Evolutionary conservation across 2,329 filamentous ascomycete genomes (phyloP), one percentile per base, ranked within the genome.

Genomic region (Apiospora phragmitis): DNA sequence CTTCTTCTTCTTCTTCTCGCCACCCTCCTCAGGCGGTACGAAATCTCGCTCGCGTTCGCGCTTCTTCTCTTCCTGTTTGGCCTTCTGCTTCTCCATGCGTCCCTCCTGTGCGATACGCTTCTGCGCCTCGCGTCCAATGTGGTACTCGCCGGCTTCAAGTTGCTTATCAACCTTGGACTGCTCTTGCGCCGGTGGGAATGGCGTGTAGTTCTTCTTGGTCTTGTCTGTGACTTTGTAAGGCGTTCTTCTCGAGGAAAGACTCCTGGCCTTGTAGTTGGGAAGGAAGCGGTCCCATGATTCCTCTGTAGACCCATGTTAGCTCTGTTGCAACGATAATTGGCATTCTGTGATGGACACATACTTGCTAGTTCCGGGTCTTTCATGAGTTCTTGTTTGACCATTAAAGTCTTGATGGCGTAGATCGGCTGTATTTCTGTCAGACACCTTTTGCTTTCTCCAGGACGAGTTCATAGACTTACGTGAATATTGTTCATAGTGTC

Each of bases 101-200:
- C 94, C 93, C 79, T 95, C 92, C 82, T 93, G 91, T 65, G 87
- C 90, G 69, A 91, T 92, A 72, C 95, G 88, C 78, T 97, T 94
- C 87, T 97, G 97, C 72, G 94, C 95, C 79, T 95, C 91, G 86
- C 97, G 97, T 79, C 92, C 91, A 79, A 99, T 83, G 82, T 98
- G 98, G 85, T 97, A 99, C 84, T 98, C 95, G 83, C 96, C 95
- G 77, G 90, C 95, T 86, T 99, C 96, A 85, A 99, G 97, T 88
- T 99, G 95, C 82, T 94, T 84, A 83, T 99, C 96, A 77, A 99
- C 89, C 90, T 98, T 99, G 90, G 95, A 98, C 93, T 97, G 97
- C 87, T 99, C 95, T 75, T 95, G 94, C 59, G 94, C 90, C 8
- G 96, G 96, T 67, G 96, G 96, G 91, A 99, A 99, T 12, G 96